These are phyloP conservation scores for Solanum ossicruentum DNA, from an alignment of 257 asterid species.

Conservation along the genomic window DNA sequence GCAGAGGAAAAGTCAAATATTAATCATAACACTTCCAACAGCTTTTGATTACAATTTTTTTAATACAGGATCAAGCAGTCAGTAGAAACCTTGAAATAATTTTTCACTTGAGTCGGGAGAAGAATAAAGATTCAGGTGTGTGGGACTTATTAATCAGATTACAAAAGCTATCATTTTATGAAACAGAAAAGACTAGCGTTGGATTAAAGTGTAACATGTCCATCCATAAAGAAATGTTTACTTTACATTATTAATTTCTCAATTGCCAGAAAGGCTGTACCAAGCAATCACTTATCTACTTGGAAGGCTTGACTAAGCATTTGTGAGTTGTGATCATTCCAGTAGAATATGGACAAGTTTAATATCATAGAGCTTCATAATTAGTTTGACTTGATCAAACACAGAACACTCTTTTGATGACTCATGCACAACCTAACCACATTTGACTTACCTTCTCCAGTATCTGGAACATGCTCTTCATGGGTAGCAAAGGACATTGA, in stretches of 20 bases:
- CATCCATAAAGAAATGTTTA: background rate
- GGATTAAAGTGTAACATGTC: background rate
- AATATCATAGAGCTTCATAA: background rate
- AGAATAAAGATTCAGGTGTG: background rate
- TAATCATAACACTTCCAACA: background rate
- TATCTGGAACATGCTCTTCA: constrained; percentile 34
- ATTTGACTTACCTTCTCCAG: constrained; percentile 48
- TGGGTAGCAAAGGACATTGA: constrained; percentile 50
- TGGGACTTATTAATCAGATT: background rate
- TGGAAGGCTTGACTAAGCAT: background rate
- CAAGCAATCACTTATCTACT: background rate
- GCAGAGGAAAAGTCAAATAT: background rate
- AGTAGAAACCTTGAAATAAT: background rate
- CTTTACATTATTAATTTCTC: background rate
- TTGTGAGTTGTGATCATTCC: background rate
- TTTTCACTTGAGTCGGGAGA: background rate
- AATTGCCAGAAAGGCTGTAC: background rate
- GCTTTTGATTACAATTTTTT: background rate
- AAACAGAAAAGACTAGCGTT: background rate
- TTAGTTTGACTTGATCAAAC: background rate
- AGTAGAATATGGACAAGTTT: background rate
- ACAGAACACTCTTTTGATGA: background rate
- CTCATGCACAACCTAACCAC: background rate
- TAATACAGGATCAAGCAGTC: background rate
- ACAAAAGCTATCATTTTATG: background rate